A percentile compares a stretch with the other conserved stretches of the same genome.
Conservation (phyloP, 805 yeast species). For the Metschnikowia proteae region DNA sequence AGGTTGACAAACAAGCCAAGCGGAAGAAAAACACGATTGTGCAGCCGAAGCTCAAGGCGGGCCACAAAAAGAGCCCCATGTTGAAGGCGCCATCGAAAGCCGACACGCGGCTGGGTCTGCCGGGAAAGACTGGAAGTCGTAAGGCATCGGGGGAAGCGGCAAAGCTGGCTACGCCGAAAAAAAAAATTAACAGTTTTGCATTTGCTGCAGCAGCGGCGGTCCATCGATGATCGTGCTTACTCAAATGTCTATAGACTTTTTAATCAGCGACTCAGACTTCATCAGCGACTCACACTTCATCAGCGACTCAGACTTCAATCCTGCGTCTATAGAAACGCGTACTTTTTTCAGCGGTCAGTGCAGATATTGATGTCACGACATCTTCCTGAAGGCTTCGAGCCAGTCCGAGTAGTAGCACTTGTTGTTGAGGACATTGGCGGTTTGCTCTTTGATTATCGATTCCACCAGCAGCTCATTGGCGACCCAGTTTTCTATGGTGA, state of each 20-base stretch:
- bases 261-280: background rate
- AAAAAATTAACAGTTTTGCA: slow-evolving; percentile 33
- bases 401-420: slow-evolving; percentile 38
- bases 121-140: slow-evolving; percentile 1
- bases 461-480: slow-evolving; percentile 34
- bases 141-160: slow-evolving; percentile 1
- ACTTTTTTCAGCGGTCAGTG: background rate
- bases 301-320: background rate
- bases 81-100: background rate
- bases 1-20: slow-evolving; percentile 23
- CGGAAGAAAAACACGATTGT: background rate
- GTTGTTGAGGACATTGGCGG: slow-evolving; percentile 30
- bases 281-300: too few relatives aligned
- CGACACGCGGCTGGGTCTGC: background rate
- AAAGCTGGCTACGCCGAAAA: slow-evolving; percentile 3
- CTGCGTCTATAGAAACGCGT: background rate
- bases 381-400: slow-evolving; percentile 24
- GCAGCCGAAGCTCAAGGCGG: background rate
- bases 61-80: background rate
- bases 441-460: slow-evolving; percentile 30
- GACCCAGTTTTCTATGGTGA: slow-evolving; percentile 35
- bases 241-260: background rate
- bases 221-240: slow-evolving; percentile 8
- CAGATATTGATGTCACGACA: background rate
- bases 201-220: slow-evolving; percentile 48